Percentiles rank a stretch among this genome's conserved stretches.
phyloP scores from a whole-genome alignment of 2,329 filamentous ascomycete species.

The Penicillium sp. region DNA sequence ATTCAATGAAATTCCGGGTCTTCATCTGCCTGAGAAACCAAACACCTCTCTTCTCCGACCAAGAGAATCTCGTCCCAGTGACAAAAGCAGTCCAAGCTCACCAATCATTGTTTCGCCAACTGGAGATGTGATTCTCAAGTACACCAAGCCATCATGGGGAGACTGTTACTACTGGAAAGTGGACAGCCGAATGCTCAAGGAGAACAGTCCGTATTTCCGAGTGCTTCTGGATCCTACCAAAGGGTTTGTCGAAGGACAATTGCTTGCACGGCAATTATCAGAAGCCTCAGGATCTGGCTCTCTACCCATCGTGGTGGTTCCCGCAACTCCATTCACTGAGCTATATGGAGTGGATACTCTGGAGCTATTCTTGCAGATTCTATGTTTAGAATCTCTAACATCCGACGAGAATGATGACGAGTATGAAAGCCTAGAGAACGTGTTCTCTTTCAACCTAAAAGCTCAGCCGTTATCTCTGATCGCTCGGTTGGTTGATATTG shows the following conservation, averaged over 20 bases:
- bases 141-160: conserved; percentile 25
- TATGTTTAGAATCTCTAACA: conserved; percentile 38
- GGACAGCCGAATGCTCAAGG: conserved; percentile 39
- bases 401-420: conserved; percentile 22
- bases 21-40: background rate
- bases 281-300: conserved; percentile 5
- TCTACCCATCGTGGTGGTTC: conserved; percentile 40
- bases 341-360: conserved; percentile 41
- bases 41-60: conserved; percentile 2
- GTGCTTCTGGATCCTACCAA: conserved; percentile 50
- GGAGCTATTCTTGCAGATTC: conserved; percentile 42
- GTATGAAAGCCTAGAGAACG: background rate
- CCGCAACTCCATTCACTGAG: conserved; percentile 33
- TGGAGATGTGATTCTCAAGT: conserved; percentile 48
- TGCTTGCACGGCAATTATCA: conserved; percentile 40
- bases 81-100: conserved; percentile 5
- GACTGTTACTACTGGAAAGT: conserved; percentile 41
- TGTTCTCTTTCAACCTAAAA: conserved; percentile 37
- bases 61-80: conserved; percentile 1
- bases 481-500: conserved; percentile 41
- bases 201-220: conserved; percentile 48
- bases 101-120: conserved; percentile 34
- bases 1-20: background rate
- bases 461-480: conserved; percentile 40
- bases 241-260: conserved; percentile 47